These are phyloP conservation scores for Scytalidium lignicola DNA, from an alignment of 2,329 filamentous ascomycete genomes.

Conservation along the genomic window DNA sequence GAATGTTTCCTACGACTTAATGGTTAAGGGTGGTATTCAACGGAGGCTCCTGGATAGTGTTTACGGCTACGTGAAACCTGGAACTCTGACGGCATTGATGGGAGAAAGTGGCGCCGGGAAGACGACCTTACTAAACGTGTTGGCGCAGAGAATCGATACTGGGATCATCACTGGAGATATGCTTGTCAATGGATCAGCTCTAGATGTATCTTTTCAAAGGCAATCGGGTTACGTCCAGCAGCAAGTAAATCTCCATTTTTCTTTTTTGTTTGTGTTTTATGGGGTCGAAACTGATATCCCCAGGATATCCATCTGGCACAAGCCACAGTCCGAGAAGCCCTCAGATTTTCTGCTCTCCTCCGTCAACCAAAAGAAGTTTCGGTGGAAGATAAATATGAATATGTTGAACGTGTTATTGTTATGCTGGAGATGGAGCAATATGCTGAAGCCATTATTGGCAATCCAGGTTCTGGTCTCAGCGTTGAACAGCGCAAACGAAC, in stretches of 20 bases:
- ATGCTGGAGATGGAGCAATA: constrained; percentile 84
- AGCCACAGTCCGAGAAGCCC: constrained; percentile 58
- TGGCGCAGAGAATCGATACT: constrained; percentile 74
- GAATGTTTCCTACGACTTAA: constrained; percentile 73
- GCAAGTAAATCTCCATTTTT: no score
- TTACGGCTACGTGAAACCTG: constrained; percentile 65
- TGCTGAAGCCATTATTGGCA: constrained; percentile 81
- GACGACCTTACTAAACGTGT: constrained; percentile 74
- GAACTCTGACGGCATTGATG: constrained; percentile 62
- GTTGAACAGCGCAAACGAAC: constrained; percentile 66
- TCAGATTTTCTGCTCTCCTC: constrained; percentile 58
- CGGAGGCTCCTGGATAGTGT: constrained; percentile 62
- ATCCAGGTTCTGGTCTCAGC: constrained; percentile 76
- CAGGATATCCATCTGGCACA: constrained; percentile 67
- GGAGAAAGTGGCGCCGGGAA: constrained; percentile 72
- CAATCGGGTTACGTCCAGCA: constrained; percentile 88
- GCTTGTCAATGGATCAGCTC: constrained; percentile 41
- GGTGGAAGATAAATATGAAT: constrained; percentile 41
- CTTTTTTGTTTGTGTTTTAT: no score
- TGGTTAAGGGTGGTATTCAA: constrained; percentile 52
- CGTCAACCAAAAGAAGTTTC: constrained; percentile 48
- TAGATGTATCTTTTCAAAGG: constrained; percentile 78
- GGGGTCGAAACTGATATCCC: no score
- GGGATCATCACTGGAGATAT: constrained; percentile 74
- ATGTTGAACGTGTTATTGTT: constrained; percentile 87